Evolutionary conservation across 164 flowering plant genomes (phyloP).

Genomic region (Nelumbo lutea): DNA sequence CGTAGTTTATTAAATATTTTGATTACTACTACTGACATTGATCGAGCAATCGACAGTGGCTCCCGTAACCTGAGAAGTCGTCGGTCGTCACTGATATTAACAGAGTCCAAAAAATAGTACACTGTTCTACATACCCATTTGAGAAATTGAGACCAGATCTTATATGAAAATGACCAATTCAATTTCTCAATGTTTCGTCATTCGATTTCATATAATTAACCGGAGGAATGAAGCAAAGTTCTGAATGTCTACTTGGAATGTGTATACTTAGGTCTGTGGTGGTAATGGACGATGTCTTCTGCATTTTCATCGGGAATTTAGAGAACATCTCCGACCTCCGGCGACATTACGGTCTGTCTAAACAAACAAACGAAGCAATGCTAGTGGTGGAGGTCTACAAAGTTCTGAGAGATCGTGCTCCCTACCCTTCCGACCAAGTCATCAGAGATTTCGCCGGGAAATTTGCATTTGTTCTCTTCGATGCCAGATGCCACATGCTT

Average conservation of each 20-base stretch:
- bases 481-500: constrained; percentile 21
- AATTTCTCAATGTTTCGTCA: no score
- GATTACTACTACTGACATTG: no score
- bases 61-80: no score
- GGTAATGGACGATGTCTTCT: constrained; percentile 47
- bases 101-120: no score
- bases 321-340: constrained; percentile 34
- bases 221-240: neutral
- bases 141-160: no score
- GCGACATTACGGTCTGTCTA: constrained; percentile 44
- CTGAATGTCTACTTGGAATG: neutral
- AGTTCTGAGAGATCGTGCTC: constrained; percentile 47
- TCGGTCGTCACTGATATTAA: no score
- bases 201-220: neutral
- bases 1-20: no score
- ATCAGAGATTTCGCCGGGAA: constrained; percentile 45
- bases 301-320: constrained; percentile 40
- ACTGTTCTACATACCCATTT: no score
- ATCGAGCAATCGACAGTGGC: no score
- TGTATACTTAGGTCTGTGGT: constrained; percentile 29
- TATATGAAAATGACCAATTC: no score
- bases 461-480: constrained; percentile 50
- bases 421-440: constrained; percentile 62
- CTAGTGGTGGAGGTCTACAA: constrained; percentile 47
- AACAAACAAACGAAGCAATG: constrained; percentile 40